These are phyloP conservation scores for Apiospora saccharicola DNA, from an alignment of 2,329 filamentous ascomycete genomes.

Conservation along the genomic window DNA sequence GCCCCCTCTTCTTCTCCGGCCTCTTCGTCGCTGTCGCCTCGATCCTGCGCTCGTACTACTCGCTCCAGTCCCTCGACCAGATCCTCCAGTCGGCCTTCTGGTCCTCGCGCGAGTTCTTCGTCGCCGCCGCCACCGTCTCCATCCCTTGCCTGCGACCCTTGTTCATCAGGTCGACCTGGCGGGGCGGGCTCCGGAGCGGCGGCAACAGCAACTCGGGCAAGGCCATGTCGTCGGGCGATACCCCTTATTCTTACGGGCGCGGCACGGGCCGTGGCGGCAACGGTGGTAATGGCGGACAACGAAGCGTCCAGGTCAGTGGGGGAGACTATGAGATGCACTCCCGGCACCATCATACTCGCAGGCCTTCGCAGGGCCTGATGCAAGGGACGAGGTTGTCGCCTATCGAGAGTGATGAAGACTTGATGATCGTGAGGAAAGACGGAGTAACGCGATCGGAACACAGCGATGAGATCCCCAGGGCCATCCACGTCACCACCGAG, in stretches of 20 bases:
- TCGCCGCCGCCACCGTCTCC: conserved; percentile 23
- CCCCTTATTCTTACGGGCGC: not conserved
- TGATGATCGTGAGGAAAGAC: not conserved
- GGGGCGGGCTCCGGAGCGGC: not conserved
- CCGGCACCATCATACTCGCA: not conserved
- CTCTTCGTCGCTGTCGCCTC: conserved; percentile 24
- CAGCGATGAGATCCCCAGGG: not conserved
- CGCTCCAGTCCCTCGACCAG: conserved; percentile 6
- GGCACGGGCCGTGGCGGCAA: not conserved
- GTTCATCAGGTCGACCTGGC: conserved; percentile 23
- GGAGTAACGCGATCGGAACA: not conserved
- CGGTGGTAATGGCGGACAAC: not conserved
- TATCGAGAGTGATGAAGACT: not conserved
- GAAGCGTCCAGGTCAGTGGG: not conserved
- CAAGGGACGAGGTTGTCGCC: not conserved
- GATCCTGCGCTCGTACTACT: conserved; percentile 20
- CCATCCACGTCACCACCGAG: not conserved
- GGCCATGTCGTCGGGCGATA: not conserved
- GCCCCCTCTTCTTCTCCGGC: conserved; percentile 23
- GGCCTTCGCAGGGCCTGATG: not conserved
- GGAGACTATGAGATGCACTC: not conserved
- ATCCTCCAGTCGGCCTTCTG: conserved; percentile 13
- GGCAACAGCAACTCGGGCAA: not conserved
- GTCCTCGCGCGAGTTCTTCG: conserved; percentile 26
- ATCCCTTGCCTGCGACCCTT: conserved; percentile 26